Conservation (phyloP, 768 basidiomycete genomes). For the Kwoniella botswanensis region DNA sequence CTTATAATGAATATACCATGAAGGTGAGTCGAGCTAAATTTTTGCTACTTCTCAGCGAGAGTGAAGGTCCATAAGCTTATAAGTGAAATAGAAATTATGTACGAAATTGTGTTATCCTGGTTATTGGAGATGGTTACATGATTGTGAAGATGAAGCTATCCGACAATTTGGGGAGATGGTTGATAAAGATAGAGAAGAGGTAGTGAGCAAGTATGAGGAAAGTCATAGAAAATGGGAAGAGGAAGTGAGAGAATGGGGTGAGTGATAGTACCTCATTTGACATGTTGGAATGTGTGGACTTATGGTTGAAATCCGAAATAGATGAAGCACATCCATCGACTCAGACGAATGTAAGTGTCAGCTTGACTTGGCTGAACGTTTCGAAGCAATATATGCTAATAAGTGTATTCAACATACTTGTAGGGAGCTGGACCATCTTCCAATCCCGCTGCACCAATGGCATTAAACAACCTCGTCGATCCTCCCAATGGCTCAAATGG, state of each 20-base stretch:
- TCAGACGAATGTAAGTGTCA: too few relatives aligned
- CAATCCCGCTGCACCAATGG: constrained; percentile 6
- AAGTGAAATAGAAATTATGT: constrained; percentile 74
- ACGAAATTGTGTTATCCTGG: constrained; percentile 83
- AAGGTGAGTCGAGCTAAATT: constrained; percentile 69
- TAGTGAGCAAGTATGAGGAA: constrained; percentile 76
- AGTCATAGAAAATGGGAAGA: constrained; percentile 71
- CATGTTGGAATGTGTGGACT: too few relatives aligned
- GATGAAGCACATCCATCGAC: too few relatives aligned
- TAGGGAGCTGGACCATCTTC: background rate
- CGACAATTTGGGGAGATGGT: constrained; percentile 69
- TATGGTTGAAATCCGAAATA: too few relatives aligned
- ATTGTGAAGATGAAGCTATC: constrained; percentile 73
- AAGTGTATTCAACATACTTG: background rate
- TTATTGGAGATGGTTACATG: constrained; percentile 70
- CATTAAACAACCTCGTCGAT: constrained; percentile 12
- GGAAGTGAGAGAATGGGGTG: constrained; percentile 51
- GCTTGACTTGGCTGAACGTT: too few relatives aligned
- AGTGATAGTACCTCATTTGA: constrained; percentile 14
- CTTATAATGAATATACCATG: constrained; percentile 79
- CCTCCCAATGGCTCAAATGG: constrained; percentile 9
- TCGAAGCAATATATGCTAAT: background rate
- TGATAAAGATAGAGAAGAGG: constrained; percentile 69
- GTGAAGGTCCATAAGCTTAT: too few relatives aligned
- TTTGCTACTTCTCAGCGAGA: too few relatives aligned